Percentiles rank a stretch among this genome's conserved stretches.
Conservation (phyloP, 2,329 filamentous ascomycete genomes). For the Colletotrichum australisinense region DNA sequence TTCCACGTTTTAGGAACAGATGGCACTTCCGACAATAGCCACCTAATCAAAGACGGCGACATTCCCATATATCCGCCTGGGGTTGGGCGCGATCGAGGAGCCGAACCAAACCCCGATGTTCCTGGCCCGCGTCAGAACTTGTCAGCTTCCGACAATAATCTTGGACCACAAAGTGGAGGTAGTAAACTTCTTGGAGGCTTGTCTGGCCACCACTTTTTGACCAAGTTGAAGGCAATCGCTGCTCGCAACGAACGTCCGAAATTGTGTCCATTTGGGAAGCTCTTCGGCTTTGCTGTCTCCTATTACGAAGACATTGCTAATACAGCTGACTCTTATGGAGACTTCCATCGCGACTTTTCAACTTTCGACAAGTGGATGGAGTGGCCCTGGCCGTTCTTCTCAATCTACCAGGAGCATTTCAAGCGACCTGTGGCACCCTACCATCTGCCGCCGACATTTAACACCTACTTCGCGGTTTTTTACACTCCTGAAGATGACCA, state of each 20-base stretch:
- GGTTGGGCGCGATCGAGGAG: constrained; percentile 33
- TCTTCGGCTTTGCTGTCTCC: constrained; percentile 54
- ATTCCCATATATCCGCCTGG: constrained; percentile 22
- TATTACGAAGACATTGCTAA: constrained; percentile 48
- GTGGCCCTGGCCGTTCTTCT: constrained; percentile 40
- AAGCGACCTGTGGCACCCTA: neutral
- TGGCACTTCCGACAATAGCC: constrained; percentile 22
- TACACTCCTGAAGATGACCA: constrained; percentile 51
- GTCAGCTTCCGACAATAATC: neutral
- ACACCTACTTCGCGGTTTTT: constrained; percentile 60
- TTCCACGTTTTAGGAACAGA: constrained; percentile 67
- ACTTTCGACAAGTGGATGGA: constrained; percentile 52
- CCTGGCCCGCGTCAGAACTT: neutral
- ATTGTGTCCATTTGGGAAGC: constrained; percentile 31
- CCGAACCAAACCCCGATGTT: neutral
- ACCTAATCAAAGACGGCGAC: constrained; percentile 9
- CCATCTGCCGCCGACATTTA: constrained; percentile 34
- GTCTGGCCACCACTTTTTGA: constrained; percentile 40
- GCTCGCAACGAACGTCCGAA: neutral
- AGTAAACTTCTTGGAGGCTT: neutral
- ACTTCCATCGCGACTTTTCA: constrained; percentile 40
- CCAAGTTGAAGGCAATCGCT: constrained; percentile 33
- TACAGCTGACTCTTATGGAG: constrained; percentile 50
- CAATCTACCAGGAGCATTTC: neutral
- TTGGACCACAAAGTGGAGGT: neutral